phyloP scores from a whole-genome alignment of 306 rosid genomes.

The Cucurbita maxima region DNA sequence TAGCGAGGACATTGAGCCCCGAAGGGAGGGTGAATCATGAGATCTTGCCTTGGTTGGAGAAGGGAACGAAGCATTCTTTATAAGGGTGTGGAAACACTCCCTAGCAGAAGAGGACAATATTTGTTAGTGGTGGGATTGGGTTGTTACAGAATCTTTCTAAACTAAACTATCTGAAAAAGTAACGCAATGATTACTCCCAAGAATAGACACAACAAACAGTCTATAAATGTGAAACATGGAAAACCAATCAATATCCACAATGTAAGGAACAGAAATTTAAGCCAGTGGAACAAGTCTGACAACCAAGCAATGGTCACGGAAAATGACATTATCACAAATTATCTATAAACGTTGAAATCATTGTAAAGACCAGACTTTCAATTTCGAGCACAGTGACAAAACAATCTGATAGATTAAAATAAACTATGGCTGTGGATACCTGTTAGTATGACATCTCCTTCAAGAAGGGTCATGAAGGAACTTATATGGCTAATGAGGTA shows the following conservation, averaged over 20 bases:
- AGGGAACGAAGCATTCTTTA: no score
- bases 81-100: no score
- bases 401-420: neutral
- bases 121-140: no score
- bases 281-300: neutral
- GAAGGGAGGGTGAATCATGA: no score
- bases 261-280: neutral
- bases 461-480: slow-evolving; percentile 69
- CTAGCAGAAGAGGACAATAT: no score
- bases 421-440: slow-evolving; percentile 24
- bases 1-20: no score
- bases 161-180: neutral
- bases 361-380: neutral
- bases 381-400: neutral
- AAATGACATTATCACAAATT: neutral
- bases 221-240: neutral
- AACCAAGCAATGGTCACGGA: neutral
- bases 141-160: neutral
- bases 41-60: no score
- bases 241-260: neutral
- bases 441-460: slow-evolving; percentile 90
- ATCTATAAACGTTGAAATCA: neutral
- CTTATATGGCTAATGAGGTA: slow-evolving; percentile 83
- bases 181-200: neutral
- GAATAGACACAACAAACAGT: neutral